Percentiles rank a stretch among this genome's conserved stretches.
phyloP scores from a whole-genome alignment of 805 yeast genomes.

The Cyberlindnera samutprakarnensis region DNA sequence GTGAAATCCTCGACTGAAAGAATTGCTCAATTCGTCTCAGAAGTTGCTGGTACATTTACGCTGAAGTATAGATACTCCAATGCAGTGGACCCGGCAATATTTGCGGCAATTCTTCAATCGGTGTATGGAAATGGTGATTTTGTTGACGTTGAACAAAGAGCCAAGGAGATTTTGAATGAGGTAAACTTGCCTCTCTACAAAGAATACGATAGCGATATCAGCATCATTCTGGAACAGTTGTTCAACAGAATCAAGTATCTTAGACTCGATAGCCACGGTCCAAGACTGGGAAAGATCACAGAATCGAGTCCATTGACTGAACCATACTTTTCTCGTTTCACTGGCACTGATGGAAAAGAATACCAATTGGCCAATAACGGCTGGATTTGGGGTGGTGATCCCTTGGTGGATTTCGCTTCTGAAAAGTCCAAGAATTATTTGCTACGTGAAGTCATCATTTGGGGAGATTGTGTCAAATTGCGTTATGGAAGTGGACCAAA shows the following conservation, averaged over 20 bases:
- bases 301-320: conserved; percentile 61
- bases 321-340: conserved; percentile 78
- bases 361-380: conserved; percentile 91
- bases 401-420: conserved; percentile 89
- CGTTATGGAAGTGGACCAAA: conserved; percentile 72
- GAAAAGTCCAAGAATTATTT: conserved; percentile 69
- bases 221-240: conserved; percentile 59
- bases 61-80: conserved; percentile 47
- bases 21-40: conserved; percentile 42
- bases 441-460: conserved; percentile 86
- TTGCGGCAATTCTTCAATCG: conserved; percentile 45
- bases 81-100: conserved; percentile 38
- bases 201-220: conserved; percentile 68
- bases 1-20: conserved; percentile 30
- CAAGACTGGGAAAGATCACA: conserved; percentile 63
- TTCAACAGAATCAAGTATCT: conserved; percentile 69
- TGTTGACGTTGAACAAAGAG: conserved; percentile 30
- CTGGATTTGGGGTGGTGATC: conserved; percentile 98
- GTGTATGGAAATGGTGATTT: conserved; percentile 21
- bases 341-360: conserved; percentile 39
- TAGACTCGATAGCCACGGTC: conserved; percentile 77
- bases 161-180: conserved; percentile 58
- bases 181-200: conserved; percentile 67
- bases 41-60: conserved; percentile 29
- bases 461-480: conserved; percentile 96